These are phyloP conservation scores for Penicillium salamii DNA, from an alignment of 495 filamentous ascomycete genomes.

Conservation along the genomic window DNA sequence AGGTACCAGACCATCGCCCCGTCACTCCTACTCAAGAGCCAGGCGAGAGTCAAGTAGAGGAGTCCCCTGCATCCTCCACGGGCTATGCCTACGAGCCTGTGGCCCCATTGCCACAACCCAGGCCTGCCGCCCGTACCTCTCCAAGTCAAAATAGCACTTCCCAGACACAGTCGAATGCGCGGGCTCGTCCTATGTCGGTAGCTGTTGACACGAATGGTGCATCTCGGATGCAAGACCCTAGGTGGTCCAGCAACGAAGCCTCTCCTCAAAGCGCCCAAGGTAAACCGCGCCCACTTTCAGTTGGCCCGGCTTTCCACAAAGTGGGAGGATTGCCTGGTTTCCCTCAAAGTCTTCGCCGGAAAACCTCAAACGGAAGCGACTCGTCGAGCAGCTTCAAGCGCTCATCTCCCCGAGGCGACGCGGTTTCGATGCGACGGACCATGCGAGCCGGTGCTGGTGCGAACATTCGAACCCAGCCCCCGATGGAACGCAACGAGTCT, in stretches of 20 bases:
- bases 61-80: slow-evolving; percentile 17
- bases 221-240: slow-evolving; percentile 13
- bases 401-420: slow-evolving; percentile 32
- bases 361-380: slow-evolving; percentile 53
- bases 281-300: slow-evolving; percentile 25
- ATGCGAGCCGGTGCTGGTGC: slow-evolving; percentile 42
- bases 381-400: slow-evolving; percentile 63
- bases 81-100: slow-evolving; percentile 18
- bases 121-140: slow-evolving; percentile 4
- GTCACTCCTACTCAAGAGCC: slow-evolving; percentile 20
- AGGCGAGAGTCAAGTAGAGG: slow-evolving; percentile 12
- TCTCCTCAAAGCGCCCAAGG: slow-evolving; percentile 7
- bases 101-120: slow-evolving; percentile 17
- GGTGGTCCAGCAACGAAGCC: slow-evolving; percentile 5
- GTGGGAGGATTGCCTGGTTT: background rate
- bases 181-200: slow-evolving; percentile 22
- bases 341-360: slow-evolving; percentile 24
- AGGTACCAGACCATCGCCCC: slow-evolving; percentile 18
- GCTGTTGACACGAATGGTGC: slow-evolving; percentile 11
- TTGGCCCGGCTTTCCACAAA: slow-evolving; percentile 23
- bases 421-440: slow-evolving; percentile 53
- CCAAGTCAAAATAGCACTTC: slow-evolving; percentile 5
- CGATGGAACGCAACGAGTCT: slow-evolving; percentile 28
- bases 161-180: slow-evolving; percentile 13
- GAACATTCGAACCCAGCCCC: slow-evolving; percentile 16